A percentile compares a stretch with the other conserved stretches of the same genome.
phyloP scores from a whole-genome alignment of 2,329 filamentous ascomycete species.

The Camillea tinctor region DNA sequence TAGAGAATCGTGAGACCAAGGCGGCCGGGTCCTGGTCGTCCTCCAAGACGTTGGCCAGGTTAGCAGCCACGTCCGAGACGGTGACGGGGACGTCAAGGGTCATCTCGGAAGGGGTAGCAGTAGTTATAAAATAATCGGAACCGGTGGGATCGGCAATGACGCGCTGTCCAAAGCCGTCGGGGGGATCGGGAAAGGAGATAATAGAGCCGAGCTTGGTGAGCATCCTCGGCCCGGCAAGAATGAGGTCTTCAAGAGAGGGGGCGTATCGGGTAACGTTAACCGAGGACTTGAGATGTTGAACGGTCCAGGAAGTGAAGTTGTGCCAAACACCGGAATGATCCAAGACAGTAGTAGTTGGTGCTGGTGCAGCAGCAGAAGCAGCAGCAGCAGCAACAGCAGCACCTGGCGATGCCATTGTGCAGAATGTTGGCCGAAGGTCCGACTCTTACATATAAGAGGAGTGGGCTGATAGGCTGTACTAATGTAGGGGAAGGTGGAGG shows the following conservation, averaged over 20 bases:
- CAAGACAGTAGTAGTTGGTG: slow-evolving; percentile 32
- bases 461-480: neutral
- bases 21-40: slow-evolving; percentile 41
- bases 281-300: slow-evolving; percentile 40
- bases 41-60: slow-evolving; percentile 42
- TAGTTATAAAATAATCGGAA: slow-evolving; percentile 43
- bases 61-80: slow-evolving; percentile 35
- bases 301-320: slow-evolving; percentile 55
- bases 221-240: slow-evolving; percentile 68
- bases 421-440: neutral
- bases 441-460: neutral
- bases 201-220: slow-evolving; percentile 62
- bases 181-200: slow-evolving; percentile 56
- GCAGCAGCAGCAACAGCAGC: slow-evolving; percentile 27
- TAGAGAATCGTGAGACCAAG: slow-evolving; percentile 48
- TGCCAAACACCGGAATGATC: slow-evolving; percentile 48
- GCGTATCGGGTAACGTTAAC: slow-evolving; percentile 59
- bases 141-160: slow-evolving; percentile 33
- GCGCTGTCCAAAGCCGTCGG: slow-evolving; percentile 60
- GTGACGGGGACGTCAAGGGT: slow-evolving; percentile 39
- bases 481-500: neutral
- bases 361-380: no score
- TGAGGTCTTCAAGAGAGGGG: slow-evolving; percentile 66
- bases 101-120: slow-evolving; percentile 47
- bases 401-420: slow-evolving; percentile 31